These are phyloP conservation scores for Nitzschia palea DNA, from an alignment of 108 stramenopile genomes.

Conservation along the genomic window DNA sequence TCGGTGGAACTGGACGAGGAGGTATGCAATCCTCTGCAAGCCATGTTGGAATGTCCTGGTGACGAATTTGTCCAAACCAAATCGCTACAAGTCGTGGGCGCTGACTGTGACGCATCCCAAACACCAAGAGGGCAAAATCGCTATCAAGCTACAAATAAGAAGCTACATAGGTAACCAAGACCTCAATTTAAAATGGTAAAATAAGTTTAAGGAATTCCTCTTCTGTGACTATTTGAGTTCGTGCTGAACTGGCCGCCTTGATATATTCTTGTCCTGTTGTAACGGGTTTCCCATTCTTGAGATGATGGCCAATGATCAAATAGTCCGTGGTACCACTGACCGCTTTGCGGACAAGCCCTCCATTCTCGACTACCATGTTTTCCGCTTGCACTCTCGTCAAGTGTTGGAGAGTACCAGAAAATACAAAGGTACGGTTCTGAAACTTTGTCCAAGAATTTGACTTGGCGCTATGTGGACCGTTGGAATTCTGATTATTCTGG, in stretches of 20 bases:
- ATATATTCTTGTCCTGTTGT: constrained; percentile 10
- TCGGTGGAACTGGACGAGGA: not conserved
- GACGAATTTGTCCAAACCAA: too few relatives aligned
- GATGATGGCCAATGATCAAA: constrained; percentile 17
- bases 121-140: too few relatives aligned
- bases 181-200: constrained; percentile 5
- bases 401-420: constrained; percentile 12
- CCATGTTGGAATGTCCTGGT: too few relatives aligned
- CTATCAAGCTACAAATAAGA: too few relatives aligned
- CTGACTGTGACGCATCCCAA: too few relatives aligned
- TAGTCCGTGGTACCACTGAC: constrained; percentile 16
- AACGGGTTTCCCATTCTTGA: constrained; percentile 7
- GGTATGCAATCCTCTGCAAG: not conserved
- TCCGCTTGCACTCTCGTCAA: constrained; percentile 7
- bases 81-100: too few relatives aligned
- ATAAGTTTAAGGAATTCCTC: constrained; percentile 5
- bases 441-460: not conserved
- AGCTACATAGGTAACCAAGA: too few relatives aligned
- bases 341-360: constrained; percentile 9
- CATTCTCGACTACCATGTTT: constrained; percentile 10
- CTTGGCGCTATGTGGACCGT: not conserved
- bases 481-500: too few relatives aligned
- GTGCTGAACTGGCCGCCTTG: not conserved
- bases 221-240: not conserved
- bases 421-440: constrained; percentile 11